Base-by-base conservation (phyloP, 129 eudicot genomes). In the Arctium lappa region DNA sequence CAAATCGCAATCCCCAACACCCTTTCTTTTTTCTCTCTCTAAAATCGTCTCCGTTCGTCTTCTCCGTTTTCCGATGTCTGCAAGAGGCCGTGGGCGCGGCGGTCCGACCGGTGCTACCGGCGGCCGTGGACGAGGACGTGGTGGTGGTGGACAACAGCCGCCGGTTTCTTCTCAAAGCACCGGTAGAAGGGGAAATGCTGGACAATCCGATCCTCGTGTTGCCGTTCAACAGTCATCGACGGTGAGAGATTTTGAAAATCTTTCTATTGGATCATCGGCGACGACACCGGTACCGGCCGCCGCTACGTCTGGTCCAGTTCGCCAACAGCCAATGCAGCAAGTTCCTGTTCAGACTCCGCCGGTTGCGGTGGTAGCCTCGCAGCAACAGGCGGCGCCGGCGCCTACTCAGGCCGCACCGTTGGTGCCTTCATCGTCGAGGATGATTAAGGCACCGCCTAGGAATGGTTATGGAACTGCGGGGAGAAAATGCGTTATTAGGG, bases 401-500 rank as follows among this genome's bases (percentile, higher is more conserved):
- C 48, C 40, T 5, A 50, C 69, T 40, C 82, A 37, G 60, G 11
- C 69, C 63, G 69, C 8, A 6, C 71, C 81, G 85, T 11, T 32
- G 65, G 78, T 84, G 5, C 90, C 94, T 74, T 42, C 68, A 0
- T 91, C 97, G 8, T 39, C 89, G 39, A 89, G 76, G 80, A 74
- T 84, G 6, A 0, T 87, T 16, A 69, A 76, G 76, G 13, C 46
- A 11, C 95, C 98, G 84, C 1, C 71, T 15, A 88, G 99, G 80
- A 88, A 90, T 0, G 93, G 92, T 0, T 79, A 0, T 13, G 99
- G 99, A 0, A 86, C 75, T 0, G 7, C 38, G 0, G 99, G 99
- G 0, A 12, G 70, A 7, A 88, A 72, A 30, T 82, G 91, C 33
- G 63, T 81, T 0, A 90, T 95, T 11, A 81, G 76, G 44, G 99